These are phyloP conservation scores for Pythium vanterpoolii DNA, from an alignment of 352 stramenopile genomes.

Conservation along the genomic window DNA sequence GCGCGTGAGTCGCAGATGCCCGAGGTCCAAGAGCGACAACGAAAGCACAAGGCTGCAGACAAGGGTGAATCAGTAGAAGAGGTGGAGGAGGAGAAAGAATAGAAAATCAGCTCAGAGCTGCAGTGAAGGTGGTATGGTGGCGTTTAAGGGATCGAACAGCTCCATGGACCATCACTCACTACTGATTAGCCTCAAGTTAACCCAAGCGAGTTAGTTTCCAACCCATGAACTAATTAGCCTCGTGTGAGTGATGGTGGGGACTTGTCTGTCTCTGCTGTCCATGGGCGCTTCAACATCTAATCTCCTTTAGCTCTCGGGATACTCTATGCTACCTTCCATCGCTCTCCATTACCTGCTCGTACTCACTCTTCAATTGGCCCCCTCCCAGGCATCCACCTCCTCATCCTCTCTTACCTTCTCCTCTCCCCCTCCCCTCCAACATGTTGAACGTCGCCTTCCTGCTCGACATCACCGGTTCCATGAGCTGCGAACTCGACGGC, in stretches of 20 bases:
- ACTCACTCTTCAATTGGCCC: slow-evolving; percentile 6
- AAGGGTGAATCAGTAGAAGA: too few relatives aligned
- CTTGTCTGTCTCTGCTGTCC: not conserved
- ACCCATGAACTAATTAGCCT: slow-evolving; percentile 14
- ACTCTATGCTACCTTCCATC: not conserved
- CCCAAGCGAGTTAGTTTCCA: slow-evolving; percentile 3
- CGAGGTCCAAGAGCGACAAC: slow-evolving; percentile 52
- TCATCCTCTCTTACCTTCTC: not conserved
- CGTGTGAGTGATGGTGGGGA: slow-evolving; percentile 15
- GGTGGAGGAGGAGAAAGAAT: too few relatives aligned
- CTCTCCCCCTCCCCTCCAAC: not conserved
- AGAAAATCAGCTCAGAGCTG: too few relatives aligned
- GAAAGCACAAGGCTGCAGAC: slow-evolving; percentile 16
- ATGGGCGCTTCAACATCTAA: not conserved
- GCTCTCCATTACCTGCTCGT: not conserved
- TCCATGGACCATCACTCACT: slow-evolving; percentile 16
- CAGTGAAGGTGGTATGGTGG: too few relatives aligned
- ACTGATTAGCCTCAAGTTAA: slow-evolving; percentile 3
- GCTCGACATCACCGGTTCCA: slow-evolving; percentile 75
- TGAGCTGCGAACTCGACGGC: slow-evolving; percentile 48
- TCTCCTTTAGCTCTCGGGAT: not conserved
- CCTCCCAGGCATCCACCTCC: not conserved
- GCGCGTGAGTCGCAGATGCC: slow-evolving; percentile 54
- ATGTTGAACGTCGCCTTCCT: slow-evolving; percentile 75
- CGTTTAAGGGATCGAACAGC: too few relatives aligned